Evolutionary conservation across 2,329 filamentous ascomycete species (phyloP).

Genomic region (Ophiocordyceps camponoti-saundersi): DNA sequence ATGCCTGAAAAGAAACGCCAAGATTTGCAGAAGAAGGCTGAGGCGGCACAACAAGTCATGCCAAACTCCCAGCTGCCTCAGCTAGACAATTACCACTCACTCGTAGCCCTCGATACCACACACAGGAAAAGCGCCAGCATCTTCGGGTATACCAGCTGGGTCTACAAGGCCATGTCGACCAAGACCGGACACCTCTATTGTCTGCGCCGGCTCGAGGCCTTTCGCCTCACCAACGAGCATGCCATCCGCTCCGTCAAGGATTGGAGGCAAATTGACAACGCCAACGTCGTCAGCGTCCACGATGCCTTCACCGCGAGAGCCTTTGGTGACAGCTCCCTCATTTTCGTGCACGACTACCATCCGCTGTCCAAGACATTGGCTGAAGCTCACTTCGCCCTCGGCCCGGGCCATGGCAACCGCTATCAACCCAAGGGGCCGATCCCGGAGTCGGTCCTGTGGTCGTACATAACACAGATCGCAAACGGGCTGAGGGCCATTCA

Average conservation of each 20-base stretch:
- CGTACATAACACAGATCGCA: constrained; percentile 80
- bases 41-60: constrained; percentile 70
- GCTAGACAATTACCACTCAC: constrained; percentile 79
- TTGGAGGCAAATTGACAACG: constrained; percentile 75
- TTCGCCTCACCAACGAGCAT: constrained; percentile 74
- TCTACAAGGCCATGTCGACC: constrained; percentile 83
- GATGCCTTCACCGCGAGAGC: constrained; percentile 87
- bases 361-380: constrained; percentile 78
- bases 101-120: constrained; percentile 74
- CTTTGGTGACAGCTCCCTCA: constrained; percentile 87
- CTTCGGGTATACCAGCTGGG: constrained; percentile 83
- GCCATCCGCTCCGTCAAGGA: constrained; percentile 73
- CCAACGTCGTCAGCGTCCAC: constrained; percentile 69
- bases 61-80: constrained; percentile 60
- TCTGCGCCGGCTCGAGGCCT: constrained; percentile 74
- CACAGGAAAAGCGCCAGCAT: constrained; percentile 61
- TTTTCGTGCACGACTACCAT: constrained; percentile 88
- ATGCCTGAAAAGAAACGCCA: constrained; percentile 73
- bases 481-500: constrained; percentile 82
- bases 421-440: constrained; percentile 30
- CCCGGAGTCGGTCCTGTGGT: constrained; percentile 68
- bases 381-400: constrained; percentile 53
- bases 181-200: constrained; percentile 85
- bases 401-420: constrained; percentile 22
- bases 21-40: constrained; percentile 75